Base-by-base conservation (phyloP, 352 stramenopile species). In the Globisporangium canariense region DNA sequence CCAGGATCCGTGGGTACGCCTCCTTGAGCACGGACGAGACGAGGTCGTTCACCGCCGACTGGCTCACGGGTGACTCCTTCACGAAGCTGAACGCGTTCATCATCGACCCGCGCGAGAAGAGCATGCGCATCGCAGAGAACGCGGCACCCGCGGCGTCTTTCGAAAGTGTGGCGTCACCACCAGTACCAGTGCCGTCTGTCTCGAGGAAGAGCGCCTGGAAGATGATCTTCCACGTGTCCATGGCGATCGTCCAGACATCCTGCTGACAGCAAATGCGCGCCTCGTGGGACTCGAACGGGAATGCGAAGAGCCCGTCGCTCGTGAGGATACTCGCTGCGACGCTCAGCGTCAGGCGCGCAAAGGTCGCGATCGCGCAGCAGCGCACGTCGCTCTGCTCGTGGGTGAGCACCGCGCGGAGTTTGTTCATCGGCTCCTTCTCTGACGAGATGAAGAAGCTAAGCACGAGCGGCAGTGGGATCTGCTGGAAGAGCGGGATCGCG, bases 271-370 rank as follows among this genome's bases (percentile, higher is more conserved):
- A 84, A 60, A 91, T 83, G 43, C 86, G 78, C 3, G 86, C 78
- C 59, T 94, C 86, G 55, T 95, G 82, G 5, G 86, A 92, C 49
- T 95, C 86, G 52, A 95, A 93, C 6, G 86, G 79, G 62, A 95
- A 93, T 28, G 76, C 75, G 20, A 82, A 81, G 3, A 93, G 64
- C 16, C 76, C 85, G 25, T 87, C 79, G 22, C 70, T 76, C 30
- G 81, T 74, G 41, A 93, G 64, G 40, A 68, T 46, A 25, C 65
- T 75, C 45, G 76, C 77, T 1, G 77, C 83, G 16, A 78, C 74
- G 11, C 79, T 74, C 4, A 93, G 46, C 32, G 71, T 87, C 50
- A 91, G 28, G 16, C 70, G 78, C 18, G 83, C 74, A 16, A 92
- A 62, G n/a, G 79, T 78, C 47, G 76, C 62, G 58, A 93, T 86